These are phyloP conservation scores for Sphagnum fallax DNA, from an alignment of 228 moss, liverwort and hornwort species.

Conservation along the genomic window DNA sequence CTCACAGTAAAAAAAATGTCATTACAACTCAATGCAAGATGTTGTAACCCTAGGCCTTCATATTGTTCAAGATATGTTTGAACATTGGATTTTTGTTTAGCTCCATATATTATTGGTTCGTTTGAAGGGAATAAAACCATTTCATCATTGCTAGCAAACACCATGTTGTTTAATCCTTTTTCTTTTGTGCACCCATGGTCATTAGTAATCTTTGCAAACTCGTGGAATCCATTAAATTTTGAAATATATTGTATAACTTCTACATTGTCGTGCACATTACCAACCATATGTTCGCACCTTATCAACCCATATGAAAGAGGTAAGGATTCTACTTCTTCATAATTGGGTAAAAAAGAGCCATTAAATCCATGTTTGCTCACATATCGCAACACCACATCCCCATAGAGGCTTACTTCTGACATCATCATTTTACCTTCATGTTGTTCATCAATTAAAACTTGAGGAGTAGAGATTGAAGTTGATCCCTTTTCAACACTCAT, in stretches of 20 bases:
- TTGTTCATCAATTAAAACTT: slow-evolving; percentile 36
- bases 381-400: slow-evolving; percentile 80
- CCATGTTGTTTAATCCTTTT: slow-evolving; percentile 91
- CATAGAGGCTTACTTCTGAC: slow-evolving; percentile 83
- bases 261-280: slow-evolving; percentile 63
- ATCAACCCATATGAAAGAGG: slow-evolving; percentile 71
- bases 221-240: slow-evolving; percentile 75
- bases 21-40: slow-evolving; percentile 77
- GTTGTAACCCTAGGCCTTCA: slow-evolving; percentile 88
- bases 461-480: slow-evolving; percentile 55
- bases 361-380: slow-evolving; percentile 73
- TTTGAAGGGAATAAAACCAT: slow-evolving; percentile 84
- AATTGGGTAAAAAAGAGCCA: slow-evolving; percentile 72
- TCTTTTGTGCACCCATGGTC: slow-evolving; percentile 87
- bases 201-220: slow-evolving; percentile 87
- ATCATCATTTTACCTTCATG: slow-evolving; percentile 51
- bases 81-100: slow-evolving; percentile 91
- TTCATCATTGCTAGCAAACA: slow-evolving; percentile 85
- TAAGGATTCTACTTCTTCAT: slow-evolving; percentile 59
- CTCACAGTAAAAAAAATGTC: slow-evolving; percentile 78
- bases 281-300: slow-evolving; percentile 85
- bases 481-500: slow-evolving; percentile 68
- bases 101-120: slow-evolving; percentile 77
- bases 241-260: slow-evolving; percentile 53
- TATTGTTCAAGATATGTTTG: slow-evolving; percentile 99